Evolutionary conservation across 495 filamentous ascomycete genomes (phyloP).

Genomic region (Penicillium riverlandense): DNA sequence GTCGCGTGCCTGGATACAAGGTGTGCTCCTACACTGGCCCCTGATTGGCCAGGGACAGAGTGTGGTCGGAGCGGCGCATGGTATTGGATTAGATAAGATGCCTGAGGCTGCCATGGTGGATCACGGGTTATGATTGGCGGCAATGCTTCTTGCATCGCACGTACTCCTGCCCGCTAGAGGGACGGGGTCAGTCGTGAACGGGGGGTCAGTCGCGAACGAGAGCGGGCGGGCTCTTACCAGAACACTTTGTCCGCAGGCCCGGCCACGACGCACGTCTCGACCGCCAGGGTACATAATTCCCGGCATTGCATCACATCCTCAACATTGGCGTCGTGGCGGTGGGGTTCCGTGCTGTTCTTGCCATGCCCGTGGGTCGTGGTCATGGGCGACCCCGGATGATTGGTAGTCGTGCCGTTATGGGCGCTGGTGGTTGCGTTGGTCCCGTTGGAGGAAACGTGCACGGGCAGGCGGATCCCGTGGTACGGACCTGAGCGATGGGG

Average conservation of each 20-base stretch:
- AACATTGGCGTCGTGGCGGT: conserved; percentile 4
- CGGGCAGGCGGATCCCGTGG: conserved; percentile 9
- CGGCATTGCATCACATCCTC: conserved; percentile 16
- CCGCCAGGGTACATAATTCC: conserved; percentile 19
- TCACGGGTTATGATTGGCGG: too few relatives aligned
- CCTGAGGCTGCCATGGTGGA: too few relatives aligned
- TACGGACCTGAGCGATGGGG: conserved; percentile 15
- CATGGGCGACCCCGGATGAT: not conserved
- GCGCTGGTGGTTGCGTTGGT: conserved; percentile 9
- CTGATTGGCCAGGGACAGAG: too few relatives aligned
- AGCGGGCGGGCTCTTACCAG: too few relatives aligned
- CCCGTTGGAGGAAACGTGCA: conserved; percentile 10
- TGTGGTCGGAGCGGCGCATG: too few relatives aligned
- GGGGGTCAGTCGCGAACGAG: too few relatives aligned
- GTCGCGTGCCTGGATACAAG: too few relatives aligned
- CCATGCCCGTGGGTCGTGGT: not conserved
- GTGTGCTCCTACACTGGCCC: too few relatives aligned
- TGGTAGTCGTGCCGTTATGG: not conserved
- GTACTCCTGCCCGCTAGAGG: too few relatives aligned
- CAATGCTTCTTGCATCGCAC: too few relatives aligned
- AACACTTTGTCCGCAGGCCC: conserved; percentile 20
- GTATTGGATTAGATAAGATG: too few relatives aligned
- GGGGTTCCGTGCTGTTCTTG: not conserved
- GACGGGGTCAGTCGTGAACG: too few relatives aligned
- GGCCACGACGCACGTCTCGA: conserved; percentile 21